A percentile compares a stretch with the other conserved stretches of the same genome.
Conservation (phyloP, 495 filamentous ascomycete species). For the Penicillium paradoxum region DNA sequence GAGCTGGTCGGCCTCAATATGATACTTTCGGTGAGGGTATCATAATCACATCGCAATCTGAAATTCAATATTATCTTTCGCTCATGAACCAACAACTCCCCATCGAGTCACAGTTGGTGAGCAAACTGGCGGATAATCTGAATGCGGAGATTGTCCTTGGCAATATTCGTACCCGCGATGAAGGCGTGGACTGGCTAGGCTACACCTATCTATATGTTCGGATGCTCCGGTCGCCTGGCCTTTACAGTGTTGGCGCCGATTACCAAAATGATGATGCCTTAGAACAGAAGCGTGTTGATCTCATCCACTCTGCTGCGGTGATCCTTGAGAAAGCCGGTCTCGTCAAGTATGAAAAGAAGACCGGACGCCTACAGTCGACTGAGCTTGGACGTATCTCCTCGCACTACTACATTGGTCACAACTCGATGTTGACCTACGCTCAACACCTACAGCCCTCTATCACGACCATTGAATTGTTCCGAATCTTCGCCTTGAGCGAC, state of each 20-base stretch:
- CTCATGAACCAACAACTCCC: constrained; percentile 95
- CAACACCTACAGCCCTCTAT: constrained; percentile 91
- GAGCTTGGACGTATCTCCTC: constrained; percentile 94
- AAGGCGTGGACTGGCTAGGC: constrained; percentile 96
- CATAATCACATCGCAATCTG: constrained; percentile 91
- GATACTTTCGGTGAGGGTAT: constrained; percentile 98
- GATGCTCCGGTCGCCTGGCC: constrained; percentile 91
- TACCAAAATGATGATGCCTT: constrained; percentile 88
- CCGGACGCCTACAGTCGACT: constrained; percentile 81
- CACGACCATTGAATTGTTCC: constrained; percentile 89
- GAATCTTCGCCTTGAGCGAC: constrained; percentile 93
- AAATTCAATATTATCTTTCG: constrained; percentile 96
- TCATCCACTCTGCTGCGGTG: constrained; percentile 88
- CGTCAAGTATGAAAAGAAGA: constrained; percentile 92
- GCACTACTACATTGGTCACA: constrained; percentile 97
- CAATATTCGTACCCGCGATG: constrained; percentile 87
- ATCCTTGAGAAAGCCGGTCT: constrained; percentile 84
- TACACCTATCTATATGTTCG: constrained; percentile 98
- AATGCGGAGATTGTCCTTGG: constrained; percentile 97
- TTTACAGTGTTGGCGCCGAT: constrained; percentile 94
- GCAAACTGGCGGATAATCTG: constrained; percentile 90
- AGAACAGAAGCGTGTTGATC: constrained; percentile 93
- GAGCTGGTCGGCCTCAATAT: constrained; percentile 92
- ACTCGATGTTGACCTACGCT: constrained; percentile 94
- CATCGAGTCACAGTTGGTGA: constrained; percentile 93